Base-by-base conservation (phyloP, 2,329 filamentous ascomycete species). In the Alternaria atra region DNA sequence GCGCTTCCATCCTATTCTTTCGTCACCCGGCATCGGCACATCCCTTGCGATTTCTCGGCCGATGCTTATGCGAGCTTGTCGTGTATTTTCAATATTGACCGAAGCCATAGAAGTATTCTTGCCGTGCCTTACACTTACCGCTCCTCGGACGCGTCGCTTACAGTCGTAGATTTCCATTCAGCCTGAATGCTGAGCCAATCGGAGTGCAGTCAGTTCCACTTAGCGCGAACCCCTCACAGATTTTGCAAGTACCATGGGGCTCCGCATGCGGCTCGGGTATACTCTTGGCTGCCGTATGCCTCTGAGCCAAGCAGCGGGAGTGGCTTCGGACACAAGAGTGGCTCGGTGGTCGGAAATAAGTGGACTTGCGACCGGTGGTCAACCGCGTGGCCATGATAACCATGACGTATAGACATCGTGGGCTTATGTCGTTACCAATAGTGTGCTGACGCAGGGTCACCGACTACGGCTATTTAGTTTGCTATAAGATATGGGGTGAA, bases 171-270 rank as follows among this genome's bases (percentile, higher is more conserved):
- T 46, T 29, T 44, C 13, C 35, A 68, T 70, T 72, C 61, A 66
- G 69, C 63, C 69, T 70, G 53, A 73, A 68, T 62, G n/a, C 32
- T 6, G 6, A 27, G 10, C 68, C 60, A 70, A 70, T 72, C 29
- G 55, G 6, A 44, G 27, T 9, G 4, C 25, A 23, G 2, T 17
- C 6, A 12, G 23, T 8, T 20, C n/a, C 46, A 52, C 29, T 34
- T 67, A 64, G 60, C 55, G 66, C 47, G 20, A 62, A 39, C 66
- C 67, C 65, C 64, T 71, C 67, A 67, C 52, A 30, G 35, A 39
- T 20, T 35, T 39, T 29, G 25, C 47, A 34, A 20, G 35, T 37
- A 47, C 29, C 53, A 46, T 61, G 68, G 68, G 64, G 65, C 67
- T 66, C 67, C 53, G 43, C 56, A 54, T 55, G 64, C 61, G 59